Conservation (phyloP, 441 rosid species). For the Adansonia madagascariensis region DNA sequence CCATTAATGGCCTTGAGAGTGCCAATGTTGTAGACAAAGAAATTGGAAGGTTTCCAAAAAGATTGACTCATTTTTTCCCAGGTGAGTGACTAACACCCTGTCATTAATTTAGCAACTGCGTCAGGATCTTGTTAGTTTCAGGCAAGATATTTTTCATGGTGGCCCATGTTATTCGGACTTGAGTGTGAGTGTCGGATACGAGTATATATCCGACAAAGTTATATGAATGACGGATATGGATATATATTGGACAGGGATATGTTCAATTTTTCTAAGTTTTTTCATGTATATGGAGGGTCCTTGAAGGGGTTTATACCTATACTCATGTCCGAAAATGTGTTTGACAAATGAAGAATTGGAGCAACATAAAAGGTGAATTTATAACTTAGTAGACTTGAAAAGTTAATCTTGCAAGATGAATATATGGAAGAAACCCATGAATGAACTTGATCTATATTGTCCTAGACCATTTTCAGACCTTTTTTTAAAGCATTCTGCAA, state of each 20-base stretch:
- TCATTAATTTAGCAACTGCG: neutral
- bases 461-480: neutral
- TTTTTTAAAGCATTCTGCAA: neutral
- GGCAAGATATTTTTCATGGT: neutral
- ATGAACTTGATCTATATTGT: neutral
- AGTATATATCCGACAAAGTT: too few species aligned
- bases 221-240: too few species aligned
- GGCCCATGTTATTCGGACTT: too few species aligned
- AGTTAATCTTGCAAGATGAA: neutral
- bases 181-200: too few species aligned
- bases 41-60: constrained; percentile 49
- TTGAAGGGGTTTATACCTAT: too few species aligned
- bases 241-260: too few species aligned
- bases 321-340: too few species aligned
- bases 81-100: constrained; percentile 36
- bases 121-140: neutral
- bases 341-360: too few species aligned
- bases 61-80: constrained; percentile 64
- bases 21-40: constrained; percentile 44
- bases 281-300: too few species aligned
- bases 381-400: neutral
- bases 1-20: constrained; percentile 43
- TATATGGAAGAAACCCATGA: neutral
- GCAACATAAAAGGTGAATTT: neutral
- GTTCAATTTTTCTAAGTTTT: too few species aligned